Evolutionary conservation across 78 protist genomes (phyloP).

Genomic region (Capsaspora owczarzaki): DNA sequence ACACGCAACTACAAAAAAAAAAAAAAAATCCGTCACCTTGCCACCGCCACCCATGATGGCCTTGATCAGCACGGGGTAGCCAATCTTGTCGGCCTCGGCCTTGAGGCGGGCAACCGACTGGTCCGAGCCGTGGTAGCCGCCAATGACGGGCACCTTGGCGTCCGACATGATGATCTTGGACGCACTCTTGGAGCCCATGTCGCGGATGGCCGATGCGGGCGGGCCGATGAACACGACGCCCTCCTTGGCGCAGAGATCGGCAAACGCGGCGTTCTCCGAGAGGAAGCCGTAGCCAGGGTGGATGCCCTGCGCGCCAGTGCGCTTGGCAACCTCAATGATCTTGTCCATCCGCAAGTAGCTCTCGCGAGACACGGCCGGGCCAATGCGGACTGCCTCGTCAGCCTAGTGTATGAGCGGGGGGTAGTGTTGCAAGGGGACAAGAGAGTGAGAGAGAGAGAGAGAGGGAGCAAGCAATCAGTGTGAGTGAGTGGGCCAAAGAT

Average conservation of each 20-base stretch:
- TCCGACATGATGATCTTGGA: neutral
- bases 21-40: slow-evolving; percentile 25
- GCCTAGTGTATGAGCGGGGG: slow-evolving; percentile 15
- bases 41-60: slow-evolving; percentile 94
- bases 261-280: slow-evolving; percentile 82
- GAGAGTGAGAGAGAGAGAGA: neutral
- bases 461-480: neutral
- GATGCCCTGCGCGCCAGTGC: slow-evolving; percentile 72
- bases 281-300: slow-evolving; percentile 98
- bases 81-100: slow-evolving; percentile 57
- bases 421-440: neutral
- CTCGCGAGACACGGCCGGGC: slow-evolving; percentile 77
- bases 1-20: neutral
- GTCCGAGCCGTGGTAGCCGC: slow-evolving; percentile 85
- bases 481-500: neutral
- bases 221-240: slow-evolving; percentile 78
- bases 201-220: slow-evolving; percentile 61
- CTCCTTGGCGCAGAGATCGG: slow-evolving; percentile 20
- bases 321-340: slow-evolving; percentile 66
- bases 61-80: slow-evolving; percentile 88
- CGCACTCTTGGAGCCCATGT: slow-evolving; percentile 3
- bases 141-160: neutral
- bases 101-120: slow-evolving; percentile 41
- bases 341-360: slow-evolving; percentile 76
- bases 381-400: slow-evolving; percentile 45